Conservation (phyloP, 768 basidiomycete genomes). For the Royoungia palumana region DNA sequence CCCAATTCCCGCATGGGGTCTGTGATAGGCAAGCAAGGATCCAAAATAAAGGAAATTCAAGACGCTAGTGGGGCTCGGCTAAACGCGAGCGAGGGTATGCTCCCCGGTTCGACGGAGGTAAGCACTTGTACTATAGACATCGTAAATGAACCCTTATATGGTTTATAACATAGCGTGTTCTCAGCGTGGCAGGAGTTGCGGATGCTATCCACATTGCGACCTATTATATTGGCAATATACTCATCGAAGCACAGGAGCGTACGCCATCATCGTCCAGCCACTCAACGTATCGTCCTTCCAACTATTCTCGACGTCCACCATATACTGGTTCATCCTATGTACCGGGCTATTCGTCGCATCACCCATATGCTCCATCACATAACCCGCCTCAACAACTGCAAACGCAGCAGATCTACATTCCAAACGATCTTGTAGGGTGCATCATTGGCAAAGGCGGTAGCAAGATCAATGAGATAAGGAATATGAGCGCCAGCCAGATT, state of each 20-base stretch:
- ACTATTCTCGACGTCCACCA: slow-evolving; percentile 47
- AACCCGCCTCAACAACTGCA: slow-evolving; percentile 74
- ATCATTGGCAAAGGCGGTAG: slow-evolving; percentile 98
- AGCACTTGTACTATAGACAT: slow-evolving; percentile 16
- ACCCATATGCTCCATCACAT: slow-evolving; percentile 48
- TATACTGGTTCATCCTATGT: slow-evolving; percentile 63
- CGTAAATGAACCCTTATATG: slow-evolving; percentile 7
- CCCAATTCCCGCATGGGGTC: slow-evolving; percentile 99
- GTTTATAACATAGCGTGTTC: slow-evolving; percentile 66
- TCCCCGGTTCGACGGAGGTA: slow-evolving; percentile 99
- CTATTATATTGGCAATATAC: slow-evolving; percentile 98
- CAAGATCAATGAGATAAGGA: slow-evolving; percentile 98
- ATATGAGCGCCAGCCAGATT: slow-evolving; percentile 93
- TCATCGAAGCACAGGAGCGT: slow-evolving; percentile 88
- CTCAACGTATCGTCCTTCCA: slow-evolving; percentile 63
- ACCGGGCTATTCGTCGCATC: slow-evolving; percentile 52
- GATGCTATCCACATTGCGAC: slow-evolving; percentile 99
- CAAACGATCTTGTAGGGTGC: slow-evolving; percentile 93
- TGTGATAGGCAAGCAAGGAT: slow-evolving; percentile 95
- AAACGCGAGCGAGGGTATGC: slow-evolving; percentile 97
- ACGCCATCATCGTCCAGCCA: slow-evolving; percentile 59
- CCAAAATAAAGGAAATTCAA: slow-evolving; percentile 99
- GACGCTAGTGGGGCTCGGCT: slow-evolving; percentile 95
- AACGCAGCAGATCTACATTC: slow-evolving; percentile 98
- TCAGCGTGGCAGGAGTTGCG: slow-evolving; percentile 97